A percentile compares a stretch with the other conserved stretches of the same genome.
Conservation (phyloP, 345 rosid genomes). For the rapeseed (Brassica napus) region DNA sequence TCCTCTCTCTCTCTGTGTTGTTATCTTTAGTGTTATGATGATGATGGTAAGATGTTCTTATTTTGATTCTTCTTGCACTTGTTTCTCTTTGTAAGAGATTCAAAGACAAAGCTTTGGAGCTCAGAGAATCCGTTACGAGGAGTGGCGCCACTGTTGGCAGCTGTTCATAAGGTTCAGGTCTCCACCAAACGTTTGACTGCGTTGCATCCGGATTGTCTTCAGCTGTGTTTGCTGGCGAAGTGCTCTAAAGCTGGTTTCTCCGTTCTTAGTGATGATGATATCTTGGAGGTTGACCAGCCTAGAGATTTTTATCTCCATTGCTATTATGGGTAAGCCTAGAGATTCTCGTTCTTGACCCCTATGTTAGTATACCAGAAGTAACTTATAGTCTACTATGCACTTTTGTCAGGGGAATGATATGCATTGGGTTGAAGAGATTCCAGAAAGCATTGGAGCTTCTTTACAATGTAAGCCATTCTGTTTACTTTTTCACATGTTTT, state of each 20-base stretch:
- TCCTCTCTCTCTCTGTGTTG: neutral
- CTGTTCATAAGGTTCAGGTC: conserved; percentile 69
- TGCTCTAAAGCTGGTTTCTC: conserved; percentile 78
- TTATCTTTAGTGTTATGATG: neutral
- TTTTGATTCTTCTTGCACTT: conserved; percentile 53
- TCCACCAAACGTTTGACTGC: conserved; percentile 78
- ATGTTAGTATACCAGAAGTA: neutral
- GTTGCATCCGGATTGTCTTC: conserved; percentile 90
- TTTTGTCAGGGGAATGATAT: conserved; percentile 84
- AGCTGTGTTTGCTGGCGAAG: conserved; percentile 74
- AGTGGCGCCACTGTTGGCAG: conserved; percentile 67
- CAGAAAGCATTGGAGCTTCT: conserved; percentile 91
- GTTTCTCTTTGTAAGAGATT: conserved; percentile 71
- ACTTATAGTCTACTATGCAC: neutral
- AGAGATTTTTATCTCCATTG: conserved; percentile 86
- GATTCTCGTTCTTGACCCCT: conserved; percentile 9
- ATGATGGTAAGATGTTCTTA: neutral
- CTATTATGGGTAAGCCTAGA: conserved; percentile 75
- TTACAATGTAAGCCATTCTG: conserved; percentile 54
- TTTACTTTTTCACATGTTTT: conserved; percentile 18
- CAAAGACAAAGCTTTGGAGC: conserved; percentile 71
- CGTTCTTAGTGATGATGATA: conserved; percentile 69
- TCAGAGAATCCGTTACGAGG: conserved; percentile 70
- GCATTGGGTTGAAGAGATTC: conserved; percentile 80
- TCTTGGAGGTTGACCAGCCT: conserved; percentile 85